Base-by-base conservation (phyloP, 2,329 filamentous ascomycete species). In the Zymoseptoria ardabiliae region DNA sequence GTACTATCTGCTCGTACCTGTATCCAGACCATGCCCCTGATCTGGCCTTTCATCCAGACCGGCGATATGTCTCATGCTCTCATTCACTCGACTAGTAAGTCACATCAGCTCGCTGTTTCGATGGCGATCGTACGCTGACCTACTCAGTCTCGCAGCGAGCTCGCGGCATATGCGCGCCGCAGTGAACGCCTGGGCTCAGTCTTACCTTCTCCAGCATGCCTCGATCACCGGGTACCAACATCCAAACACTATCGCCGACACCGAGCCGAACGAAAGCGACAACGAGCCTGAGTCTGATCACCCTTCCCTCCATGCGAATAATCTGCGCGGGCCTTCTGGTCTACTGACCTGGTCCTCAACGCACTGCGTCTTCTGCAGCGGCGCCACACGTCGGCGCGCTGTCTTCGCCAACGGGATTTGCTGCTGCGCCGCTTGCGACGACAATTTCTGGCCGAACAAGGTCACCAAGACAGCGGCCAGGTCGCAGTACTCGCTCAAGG, bases 361-460 rank as follows among this genome's bases (percentile, higher is more conserved):
- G 10, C 58, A 67, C 58, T 72, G 71, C 54, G 59, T 68, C 55
- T 71, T 72, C 59, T 72, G 71, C 60, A 70, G 70, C 21, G 70
- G 65, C 28, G 60, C 62, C 22, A 4, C 21, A 2, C 8, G 23
- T 25, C 61, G 69, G 2, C 59, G 54, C 3, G 68, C 69, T 8
- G 69, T 70, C 21, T 59, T 72, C 17, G 64, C 68, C 55, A 72
- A 67, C 49, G 66, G 67, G 1, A 41, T 71, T 17, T 50, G 58
- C 10, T 71, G 69, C 61, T 72, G 70, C 55, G 20, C 19, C 2
- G 22, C 22, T 0, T 72, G 70, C 59, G 70, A 72, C 52, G 61
- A 61, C 41, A 57, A 53, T 41, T 51, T 71, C 13, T 72, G 69
- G 69, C 61, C 65, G 3, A 64, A 68, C n/a, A 71, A 67, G 57